Conservation (phyloP, 163 green algal species). For the Volvox carteri region DNA sequence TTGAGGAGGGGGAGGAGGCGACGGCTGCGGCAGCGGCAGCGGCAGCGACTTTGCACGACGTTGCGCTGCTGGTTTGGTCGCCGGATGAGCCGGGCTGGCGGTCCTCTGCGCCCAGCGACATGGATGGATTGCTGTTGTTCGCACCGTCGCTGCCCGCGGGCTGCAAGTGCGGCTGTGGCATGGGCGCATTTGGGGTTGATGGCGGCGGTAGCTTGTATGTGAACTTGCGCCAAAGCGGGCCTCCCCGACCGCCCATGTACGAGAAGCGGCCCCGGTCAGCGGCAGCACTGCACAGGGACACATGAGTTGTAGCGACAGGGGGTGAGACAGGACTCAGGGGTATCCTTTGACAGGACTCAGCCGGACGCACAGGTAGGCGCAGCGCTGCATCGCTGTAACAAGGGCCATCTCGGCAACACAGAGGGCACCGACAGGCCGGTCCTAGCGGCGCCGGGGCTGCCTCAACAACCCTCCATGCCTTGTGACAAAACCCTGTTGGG, state of each 20-base stretch:
- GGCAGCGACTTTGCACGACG: conserved; percentile 21
- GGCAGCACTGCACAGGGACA: conserved; percentile 57
- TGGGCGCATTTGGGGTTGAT: background rate
- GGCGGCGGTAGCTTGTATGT: conserved; percentile 78
- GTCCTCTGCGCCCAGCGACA: conserved; percentile 3
- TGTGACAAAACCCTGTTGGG: too few species aligned
- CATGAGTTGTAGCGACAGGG: background rate
- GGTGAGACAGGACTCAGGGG: too few species aligned
- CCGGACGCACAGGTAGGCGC: too few species aligned
- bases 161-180: background rate
- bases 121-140: background rate
- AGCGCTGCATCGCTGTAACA: too few species aligned
- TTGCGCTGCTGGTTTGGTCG: conserved; percentile 1
- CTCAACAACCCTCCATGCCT: background rate
- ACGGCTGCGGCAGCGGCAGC: conserved; percentile 22
- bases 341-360: too few species aligned
- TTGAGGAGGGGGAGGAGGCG: too few species aligned
- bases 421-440: background rate
- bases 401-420: too few species aligned
- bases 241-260: conserved; percentile 92
- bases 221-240: conserved; percentile 86
- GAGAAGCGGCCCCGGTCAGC: conserved; percentile 90
- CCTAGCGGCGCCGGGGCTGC: background rate
- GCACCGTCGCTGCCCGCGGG: background rate
- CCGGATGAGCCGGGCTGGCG: background rate